Evolutionary conservation across 257 asterid species (phyloP), one percentile per base, ranked within the genome.

Genomic region (Agastache rugosa): DNA sequence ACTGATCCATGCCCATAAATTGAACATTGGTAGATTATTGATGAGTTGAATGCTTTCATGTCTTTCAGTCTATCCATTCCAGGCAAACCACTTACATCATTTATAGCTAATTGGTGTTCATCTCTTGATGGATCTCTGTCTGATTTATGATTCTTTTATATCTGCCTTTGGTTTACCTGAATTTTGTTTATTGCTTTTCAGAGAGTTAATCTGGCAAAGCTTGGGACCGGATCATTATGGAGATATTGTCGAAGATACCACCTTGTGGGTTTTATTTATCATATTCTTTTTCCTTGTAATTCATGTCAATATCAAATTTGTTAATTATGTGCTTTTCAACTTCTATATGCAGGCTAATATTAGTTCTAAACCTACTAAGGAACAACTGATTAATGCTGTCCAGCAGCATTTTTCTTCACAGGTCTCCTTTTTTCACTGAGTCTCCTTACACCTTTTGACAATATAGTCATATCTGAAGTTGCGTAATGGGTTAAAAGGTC

Each of bases 141-240:
- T 34, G 47, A 48, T 35, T 29, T 44, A 23, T 59, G 54, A 12
- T 60, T 47, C 68, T 48, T 74, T 59, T 42, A 16, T 58, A 54
- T 75, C 67, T 42, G 17, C 39, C 23, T 27, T 51, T 7, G 41
- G 59, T 59, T 6, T n/a, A 31, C 50, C 20, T 27, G 25, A 22
- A 31, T 45, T 66, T 67, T 53, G 56, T 75, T 65, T 73, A 44
- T 77, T 68, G 78, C 63, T 70, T 55, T 41, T 67, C 87, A 86
- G 90, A 85, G 90, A 74, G 85, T 88, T 45, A 87, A 86, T 78
- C 60, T 93, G 78, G 85, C 88, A 51, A 93, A 88, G 78, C 84
- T 93, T 23, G 96, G 96, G 76, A 91, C 90, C 56, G 87, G 89
- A 84, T 93, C 98, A 19, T 75, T 93, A 25, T 85, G 93, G 96